These are phyloP conservation scores for Rhinocladiella similis DNA, from an alignment of 2,329 filamentous ascomycete genomes.

Conservation along the genomic window DNA sequence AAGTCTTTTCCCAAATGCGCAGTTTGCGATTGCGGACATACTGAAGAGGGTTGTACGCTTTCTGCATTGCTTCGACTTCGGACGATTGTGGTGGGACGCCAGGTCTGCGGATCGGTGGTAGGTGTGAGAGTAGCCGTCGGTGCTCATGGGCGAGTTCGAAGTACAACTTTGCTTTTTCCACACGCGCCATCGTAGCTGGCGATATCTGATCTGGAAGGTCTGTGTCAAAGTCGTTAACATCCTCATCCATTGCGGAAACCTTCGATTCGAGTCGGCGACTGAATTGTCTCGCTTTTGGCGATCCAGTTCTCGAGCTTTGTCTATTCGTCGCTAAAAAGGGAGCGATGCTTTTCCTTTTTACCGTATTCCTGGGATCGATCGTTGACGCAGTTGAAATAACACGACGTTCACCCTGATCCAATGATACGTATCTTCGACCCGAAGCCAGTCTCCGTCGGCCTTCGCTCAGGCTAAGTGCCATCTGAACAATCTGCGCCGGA, in stretches of 20 bases:
- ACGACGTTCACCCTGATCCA: conserved; percentile 23
- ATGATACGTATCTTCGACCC: conserved; percentile 46
- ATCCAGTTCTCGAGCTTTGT: conserved; percentile 19
- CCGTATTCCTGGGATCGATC: conserved; percentile 9
- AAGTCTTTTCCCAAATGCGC: conserved; percentile 72
- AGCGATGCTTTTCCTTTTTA: conserved; percentile 18
- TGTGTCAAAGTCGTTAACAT: conserved; percentile 32
- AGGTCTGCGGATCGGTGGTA: conserved; percentile 65
- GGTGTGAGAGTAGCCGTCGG: conserved; percentile 71
- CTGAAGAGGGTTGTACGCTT: conserved; percentile 87
- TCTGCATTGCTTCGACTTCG: conserved; percentile 39
- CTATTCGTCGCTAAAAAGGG: conserved; percentile 22
- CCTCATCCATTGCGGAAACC: conserved; percentile 27
- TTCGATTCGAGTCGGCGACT: conserved; percentile 4
- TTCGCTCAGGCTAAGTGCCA: conserved; percentile 87
- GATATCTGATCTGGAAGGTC: conserved; percentile 60
- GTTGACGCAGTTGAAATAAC: conserved; percentile 21
- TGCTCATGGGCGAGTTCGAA: conserved; percentile 87
- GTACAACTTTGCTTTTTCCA: conserved; percentile 79
- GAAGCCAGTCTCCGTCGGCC: conserved; percentile 65
- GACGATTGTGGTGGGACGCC: conserved; percentile 15
- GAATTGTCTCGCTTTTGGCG: conserved; percentile 10
- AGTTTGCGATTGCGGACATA: conserved; percentile 88
- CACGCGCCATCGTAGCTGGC: conserved; percentile 74
- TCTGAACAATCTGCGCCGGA: conserved; percentile 85